These are phyloP conservation scores for Moniliella sp. DNA, from an alignment of 1,284 basidiomycete genomes.

Conservation along the genomic window DNA sequence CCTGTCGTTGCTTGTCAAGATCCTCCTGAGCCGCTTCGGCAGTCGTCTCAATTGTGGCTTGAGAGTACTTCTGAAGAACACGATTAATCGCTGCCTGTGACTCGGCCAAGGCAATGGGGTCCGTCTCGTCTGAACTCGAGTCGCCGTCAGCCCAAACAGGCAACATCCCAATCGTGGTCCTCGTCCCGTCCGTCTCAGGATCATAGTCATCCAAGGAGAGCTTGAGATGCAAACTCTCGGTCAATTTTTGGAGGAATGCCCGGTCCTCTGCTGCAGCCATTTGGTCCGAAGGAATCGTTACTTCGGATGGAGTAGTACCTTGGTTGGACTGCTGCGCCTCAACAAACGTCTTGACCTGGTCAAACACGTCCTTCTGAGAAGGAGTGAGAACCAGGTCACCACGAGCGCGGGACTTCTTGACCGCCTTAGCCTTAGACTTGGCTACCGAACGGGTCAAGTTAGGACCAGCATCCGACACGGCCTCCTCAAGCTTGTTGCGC, in stretches of 20 bases:
- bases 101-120: slow-evolving; percentile 38
- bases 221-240: slow-evolving; percentile 13
- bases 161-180: no score
- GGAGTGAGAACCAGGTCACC: slow-evolving; percentile 4
- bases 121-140: no score
- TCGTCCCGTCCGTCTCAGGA: slow-evolving; percentile 12
- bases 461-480: slow-evolving; percentile 68
- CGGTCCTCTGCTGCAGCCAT: slow-evolving; percentile 7
- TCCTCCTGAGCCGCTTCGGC: slow-evolving; percentile 35
- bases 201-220: slow-evolving; percentile 26
- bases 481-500: slow-evolving; percentile 66
- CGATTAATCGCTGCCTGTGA: slow-evolving; percentile 51
- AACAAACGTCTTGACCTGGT: slow-evolving; percentile 7
- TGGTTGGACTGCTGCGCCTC: slow-evolving; percentile 5
- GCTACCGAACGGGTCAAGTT: slow-evolving; percentile 15
- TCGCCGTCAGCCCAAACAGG: no score
- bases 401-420: background rate
- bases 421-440: slow-evolving; percentile 4
- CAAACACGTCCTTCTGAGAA: slow-evolving; percentile 5
- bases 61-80: slow-evolving; percentile 66
- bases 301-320: slow-evolving; percentile 7
- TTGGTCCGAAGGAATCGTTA: slow-evolving; percentile 10
- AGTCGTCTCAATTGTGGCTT: slow-evolving; percentile 45
- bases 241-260: slow-evolving; percentile 17
- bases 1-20: slow-evolving; percentile 48